A percentile compares a stretch with the other conserved stretches of the same genome.
Evolutionary conservation across 169 alveolate species (phyloP).

Genomic region (Plasmodium gaboni): DNA sequence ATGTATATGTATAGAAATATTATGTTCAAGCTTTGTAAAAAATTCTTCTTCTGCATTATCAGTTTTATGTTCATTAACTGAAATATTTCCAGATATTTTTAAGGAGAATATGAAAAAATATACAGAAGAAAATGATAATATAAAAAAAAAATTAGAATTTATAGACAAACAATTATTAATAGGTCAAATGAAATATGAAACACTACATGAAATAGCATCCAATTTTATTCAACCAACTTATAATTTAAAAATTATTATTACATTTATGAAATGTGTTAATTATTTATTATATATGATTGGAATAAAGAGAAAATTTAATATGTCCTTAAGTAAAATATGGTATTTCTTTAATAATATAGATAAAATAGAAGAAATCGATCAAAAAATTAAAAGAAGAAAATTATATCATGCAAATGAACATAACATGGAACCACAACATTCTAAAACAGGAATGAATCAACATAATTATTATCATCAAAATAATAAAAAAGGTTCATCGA

Average conservation of each 20-base stretch:
- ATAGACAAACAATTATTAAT: conserved; percentile 38
- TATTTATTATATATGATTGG: conserved; percentile 60
- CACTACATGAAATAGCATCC: conserved; percentile 6
- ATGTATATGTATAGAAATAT: conserved; percentile 63
- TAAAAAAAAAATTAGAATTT: conserved; percentile 30
- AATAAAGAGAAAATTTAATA: conserved; percentile 68
- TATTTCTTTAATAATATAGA: conserved; percentile 64
- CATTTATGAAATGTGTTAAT: conserved; percentile 72
- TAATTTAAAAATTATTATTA: conserved; percentile 65
- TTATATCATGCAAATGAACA: background rate
- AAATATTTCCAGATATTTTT: conserved; percentile 47
- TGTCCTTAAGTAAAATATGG: conserved; percentile 61
- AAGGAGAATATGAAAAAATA: conserved; percentile 24
- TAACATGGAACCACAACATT: background rate
- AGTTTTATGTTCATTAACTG: conserved; percentile 50
- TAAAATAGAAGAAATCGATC: conserved; percentile 39
- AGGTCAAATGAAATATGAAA: conserved; percentile 16
- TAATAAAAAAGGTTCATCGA: background rate
- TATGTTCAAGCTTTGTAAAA: conserved; percentile 72
- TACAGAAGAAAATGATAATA: conserved; percentile 26
- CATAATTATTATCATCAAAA: background rate
- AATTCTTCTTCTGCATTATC: conserved; percentile 74
- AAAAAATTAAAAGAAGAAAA: background rate
- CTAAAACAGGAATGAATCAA: background rate
- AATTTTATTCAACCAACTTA: conserved; percentile 13